Percentiles rank a stretch among this genome's conserved stretches.
These are phyloP conservation scores for Leucosporidium creatinivorum DNA, from an alignment of 768 basidiomycete species.

Conservation along the genomic window DNA sequence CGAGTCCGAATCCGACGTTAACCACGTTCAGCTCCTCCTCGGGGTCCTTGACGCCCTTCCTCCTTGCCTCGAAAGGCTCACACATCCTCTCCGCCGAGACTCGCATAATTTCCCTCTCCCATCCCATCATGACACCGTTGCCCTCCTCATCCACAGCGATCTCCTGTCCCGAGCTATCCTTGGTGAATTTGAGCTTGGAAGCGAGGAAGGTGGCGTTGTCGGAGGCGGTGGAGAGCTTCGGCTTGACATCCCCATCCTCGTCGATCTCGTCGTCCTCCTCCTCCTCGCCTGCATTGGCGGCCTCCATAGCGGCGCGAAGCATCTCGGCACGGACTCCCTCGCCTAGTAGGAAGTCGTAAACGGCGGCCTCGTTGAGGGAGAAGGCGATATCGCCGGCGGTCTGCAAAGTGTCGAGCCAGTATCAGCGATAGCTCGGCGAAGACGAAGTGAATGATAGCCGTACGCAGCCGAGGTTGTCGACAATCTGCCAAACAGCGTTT, in stretches of 20 bases:
- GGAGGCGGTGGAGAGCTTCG: constrained; percentile 28
- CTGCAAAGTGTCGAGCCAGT: constrained; percentile 41
- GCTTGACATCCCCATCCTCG: neutral
- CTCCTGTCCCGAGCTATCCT: constrained; percentile 68
- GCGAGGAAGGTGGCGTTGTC: constrained; percentile 54
- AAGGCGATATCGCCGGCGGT: constrained; percentile 87
- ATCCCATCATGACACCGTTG: constrained; percentile 99
- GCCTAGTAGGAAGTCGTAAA: constrained; percentile 75
- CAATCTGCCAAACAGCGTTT: constrained; percentile 74
- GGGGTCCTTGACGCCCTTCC: neutral
- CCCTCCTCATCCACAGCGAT: constrained; percentile 70
- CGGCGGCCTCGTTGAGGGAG: constrained; percentile 67
- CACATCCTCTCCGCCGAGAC: constrained; percentile 66
- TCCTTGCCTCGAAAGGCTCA: constrained; percentile 46
- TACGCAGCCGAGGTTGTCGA: constrained; percentile 30
- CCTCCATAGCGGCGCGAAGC: constrained; percentile 37
- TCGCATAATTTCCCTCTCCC: constrained; percentile 83
- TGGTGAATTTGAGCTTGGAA: constrained; percentile 60
- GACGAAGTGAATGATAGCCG: neutral
- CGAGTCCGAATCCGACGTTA: constrained; percentile 90
- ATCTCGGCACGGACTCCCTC: constrained; percentile 84
- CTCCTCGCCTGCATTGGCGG: constrained; percentile 4
- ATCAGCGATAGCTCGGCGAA: neutral
- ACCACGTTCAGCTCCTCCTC: constrained; percentile 54
- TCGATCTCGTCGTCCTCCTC: constrained; percentile 16